A percentile compares a stretch with the other conserved stretches of the same genome.
These are phyloP conservation scores for Phaffia rhodozyma DNA, from an alignment of 1,284 basidiomycete genomes.

Conservation along the genomic window DNA sequence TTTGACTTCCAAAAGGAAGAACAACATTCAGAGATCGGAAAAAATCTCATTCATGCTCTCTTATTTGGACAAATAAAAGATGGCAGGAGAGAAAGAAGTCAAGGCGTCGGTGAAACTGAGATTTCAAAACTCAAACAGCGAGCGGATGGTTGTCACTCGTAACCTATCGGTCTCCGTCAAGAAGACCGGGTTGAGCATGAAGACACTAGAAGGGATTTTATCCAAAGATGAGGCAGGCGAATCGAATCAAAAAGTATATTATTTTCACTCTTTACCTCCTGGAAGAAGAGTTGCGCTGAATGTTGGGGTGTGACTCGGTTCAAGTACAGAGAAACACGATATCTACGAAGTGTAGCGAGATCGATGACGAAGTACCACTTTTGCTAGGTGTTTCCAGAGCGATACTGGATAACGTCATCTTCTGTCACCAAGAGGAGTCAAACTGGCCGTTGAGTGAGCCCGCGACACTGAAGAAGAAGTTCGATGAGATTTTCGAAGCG, in stretches of 20 bases:
- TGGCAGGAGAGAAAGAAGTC: constrained; percentile 96
- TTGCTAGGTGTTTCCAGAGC: constrained; percentile 92
- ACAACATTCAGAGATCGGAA: too few relatives aligned
- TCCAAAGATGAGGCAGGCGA: constrained; percentile 55
- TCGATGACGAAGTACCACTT: constrained; percentile 86
- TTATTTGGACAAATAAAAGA: constrained; percentile 35
- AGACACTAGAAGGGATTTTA: constrained; percentile 89
- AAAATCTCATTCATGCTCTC: background rate
- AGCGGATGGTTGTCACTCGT: constrained; percentile 81
- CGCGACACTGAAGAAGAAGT: constrained; percentile 87
- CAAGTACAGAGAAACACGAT: constrained; percentile 60
- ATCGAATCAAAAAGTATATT: constrained; percentile 57
- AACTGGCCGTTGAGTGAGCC: constrained; percentile 97
- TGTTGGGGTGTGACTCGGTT: background rate
- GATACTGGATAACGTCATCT: constrained; percentile 96
- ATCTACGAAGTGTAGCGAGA: constrained; percentile 91
- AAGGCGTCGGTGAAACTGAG: constrained; percentile 95
- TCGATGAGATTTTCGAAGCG: constrained; percentile 98
- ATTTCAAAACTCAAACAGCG: constrained; percentile 77
- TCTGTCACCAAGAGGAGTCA: constrained; percentile 98
- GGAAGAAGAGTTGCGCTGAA: background rate
- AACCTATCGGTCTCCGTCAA: constrained; percentile 89
- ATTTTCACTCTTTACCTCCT: constrained; percentile 20
- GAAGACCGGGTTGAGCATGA: constrained; percentile 81
- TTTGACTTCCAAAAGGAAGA: background rate